Evolutionary conservation across 169 alveolate species (phyloP), one percentile per base, ranked within the genome.

Genomic region (Eimeria praecox): DNA sequence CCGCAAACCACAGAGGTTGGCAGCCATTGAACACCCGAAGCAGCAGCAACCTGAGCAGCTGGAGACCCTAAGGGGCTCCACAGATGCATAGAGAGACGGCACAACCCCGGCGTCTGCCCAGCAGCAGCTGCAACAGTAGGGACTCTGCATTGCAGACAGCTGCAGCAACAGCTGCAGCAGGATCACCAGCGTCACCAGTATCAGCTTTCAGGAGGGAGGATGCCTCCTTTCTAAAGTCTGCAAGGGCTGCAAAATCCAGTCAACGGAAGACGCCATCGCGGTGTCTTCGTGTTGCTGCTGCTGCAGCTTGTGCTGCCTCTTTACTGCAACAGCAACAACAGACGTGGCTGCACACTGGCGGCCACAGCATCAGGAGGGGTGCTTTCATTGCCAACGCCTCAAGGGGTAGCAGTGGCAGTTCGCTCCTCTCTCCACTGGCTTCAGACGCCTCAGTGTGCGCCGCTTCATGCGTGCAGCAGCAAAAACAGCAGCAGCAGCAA

Each of bases 261-360:
- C 35, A 59, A 5, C 35, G 92, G 38, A 86, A 22, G 52, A 24
- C 77, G 5, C 6, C 27, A 49, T 4, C 82, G 16, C 92, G 75
- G 12, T 86, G 92, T 59, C 56, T 86, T 5, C 59, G 92, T 59
- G 54, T 59, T 56, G 92, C 80, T 54, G 80, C 92, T 16, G 78
- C 78, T 59, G 92, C 92, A 86, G 92, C 92, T 30, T 86, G 62
- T 56, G 80, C 62, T 14, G 92, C 92, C 14, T 33, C 92, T 44
- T 30, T 86, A 49, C 92, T 56, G 92, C 92, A 56, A 42, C 92
- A 52, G 78, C 92, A 56, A 62, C 92, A 86, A 44, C 92, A 86
- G 35, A 49, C 80, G n/a, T 38, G 92, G 80, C 35, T 86, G 73
- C 73, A 30, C 73, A 24, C 49, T 14, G 30, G 12, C 30, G 20